phyloP scores from a whole-genome alignment of 768 basidiomycete species.

The Macrolepiota fuliginosa region DNA sequence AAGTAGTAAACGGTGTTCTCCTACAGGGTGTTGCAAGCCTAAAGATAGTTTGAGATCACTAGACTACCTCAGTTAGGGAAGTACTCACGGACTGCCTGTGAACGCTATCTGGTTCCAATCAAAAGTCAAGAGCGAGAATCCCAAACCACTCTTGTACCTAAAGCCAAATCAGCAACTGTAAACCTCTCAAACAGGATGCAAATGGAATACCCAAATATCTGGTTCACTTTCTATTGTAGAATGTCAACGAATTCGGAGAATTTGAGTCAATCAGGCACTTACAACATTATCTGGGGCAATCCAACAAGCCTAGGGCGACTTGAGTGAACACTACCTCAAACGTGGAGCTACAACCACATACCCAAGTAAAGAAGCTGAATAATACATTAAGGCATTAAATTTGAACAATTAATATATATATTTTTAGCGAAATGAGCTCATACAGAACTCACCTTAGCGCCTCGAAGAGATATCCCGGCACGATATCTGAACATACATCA shows the following conservation, averaged over 20 bases:
- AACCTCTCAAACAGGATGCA: background rate
- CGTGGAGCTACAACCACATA: constrained; percentile 16
- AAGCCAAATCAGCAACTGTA: background rate
- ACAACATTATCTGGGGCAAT: constrained; percentile 57
- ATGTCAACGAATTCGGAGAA: background rate
- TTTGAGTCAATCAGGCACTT: constrained; percentile 22
- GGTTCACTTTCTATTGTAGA: constrained; percentile 46
- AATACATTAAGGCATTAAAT: background rate
- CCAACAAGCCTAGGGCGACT: constrained; percentile 56
- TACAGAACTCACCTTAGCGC: constrained; percentile 44
- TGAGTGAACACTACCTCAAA: constrained; percentile 11
- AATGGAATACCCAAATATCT: constrained; percentile 47
- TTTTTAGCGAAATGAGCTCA: too few relatives aligned
- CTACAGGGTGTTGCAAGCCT: constrained; percentile 49
- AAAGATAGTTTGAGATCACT: constrained; percentile 9
- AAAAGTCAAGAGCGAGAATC: constrained; percentile 52
- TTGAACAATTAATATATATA: background rate
- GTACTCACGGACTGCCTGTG: constrained; percentile 57
- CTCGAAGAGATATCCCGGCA: constrained; percentile 64
- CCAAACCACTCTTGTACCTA: constrained; percentile 48
- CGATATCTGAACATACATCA: constrained; percentile 36
- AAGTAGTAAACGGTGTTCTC: constrained; percentile 9
- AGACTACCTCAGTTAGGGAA: constrained; percentile 4
- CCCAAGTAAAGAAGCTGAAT: constrained; percentile 48
- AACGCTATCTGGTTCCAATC: constrained; percentile 72